Evolutionary conservation across 768 basidiomycete genomes (phyloP).

Genomic region (Inosperma sp.): DNA sequence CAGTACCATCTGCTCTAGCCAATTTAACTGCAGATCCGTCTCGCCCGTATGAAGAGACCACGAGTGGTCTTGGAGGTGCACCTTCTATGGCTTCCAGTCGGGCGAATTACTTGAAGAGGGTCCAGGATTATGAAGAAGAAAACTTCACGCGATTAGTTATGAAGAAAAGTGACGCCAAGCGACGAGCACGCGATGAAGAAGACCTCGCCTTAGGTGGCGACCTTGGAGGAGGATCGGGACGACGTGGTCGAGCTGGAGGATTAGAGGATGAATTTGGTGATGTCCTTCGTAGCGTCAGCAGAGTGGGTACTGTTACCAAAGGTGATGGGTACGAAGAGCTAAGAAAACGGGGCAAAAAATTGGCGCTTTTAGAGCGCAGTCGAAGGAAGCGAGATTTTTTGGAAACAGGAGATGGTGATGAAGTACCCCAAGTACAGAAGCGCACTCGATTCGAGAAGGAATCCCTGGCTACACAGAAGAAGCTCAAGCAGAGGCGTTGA

Average conservation of each 20-base stretch:
- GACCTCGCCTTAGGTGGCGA: conserved; percentile 83
- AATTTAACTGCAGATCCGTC: conserved; percentile 62
- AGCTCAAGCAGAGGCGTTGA: conserved; percentile 17
- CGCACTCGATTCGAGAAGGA: conserved; percentile 49
- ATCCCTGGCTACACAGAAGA: conserved; percentile 40
- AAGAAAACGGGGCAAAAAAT: conserved; percentile 61
- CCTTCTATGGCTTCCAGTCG: conserved; percentile 58
- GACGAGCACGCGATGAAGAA: conserved; percentile 75
- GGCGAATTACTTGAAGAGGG: conserved; percentile 71
- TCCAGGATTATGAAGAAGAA: conserved; percentile 90
- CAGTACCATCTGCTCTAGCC: conserved; percentile 62
- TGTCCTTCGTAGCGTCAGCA: conserved; percentile 58
- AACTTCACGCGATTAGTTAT: conserved; percentile 89
- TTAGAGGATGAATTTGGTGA: conserved; percentile 85
- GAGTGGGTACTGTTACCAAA: conserved; percentile 38
- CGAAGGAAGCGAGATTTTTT: conserved; percentile 31
- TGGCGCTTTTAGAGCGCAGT: conserved; percentile 55
- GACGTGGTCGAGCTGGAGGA: conserved; percentile 60
- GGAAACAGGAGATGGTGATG: conserved; percentile 28
- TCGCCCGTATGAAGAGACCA: conserved; percentile 65
- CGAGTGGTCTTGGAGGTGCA: conserved; percentile 64
- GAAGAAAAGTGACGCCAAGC: conserved; percentile 79
- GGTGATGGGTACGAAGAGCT: conserved; percentile 83
- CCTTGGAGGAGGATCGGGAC: conserved; percentile 39
- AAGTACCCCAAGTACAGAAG: conserved; percentile 33